phyloP scores from a whole-genome alignment of 2,329 filamentous ascomycete species.

The Dissoconium aciculare region DNA sequence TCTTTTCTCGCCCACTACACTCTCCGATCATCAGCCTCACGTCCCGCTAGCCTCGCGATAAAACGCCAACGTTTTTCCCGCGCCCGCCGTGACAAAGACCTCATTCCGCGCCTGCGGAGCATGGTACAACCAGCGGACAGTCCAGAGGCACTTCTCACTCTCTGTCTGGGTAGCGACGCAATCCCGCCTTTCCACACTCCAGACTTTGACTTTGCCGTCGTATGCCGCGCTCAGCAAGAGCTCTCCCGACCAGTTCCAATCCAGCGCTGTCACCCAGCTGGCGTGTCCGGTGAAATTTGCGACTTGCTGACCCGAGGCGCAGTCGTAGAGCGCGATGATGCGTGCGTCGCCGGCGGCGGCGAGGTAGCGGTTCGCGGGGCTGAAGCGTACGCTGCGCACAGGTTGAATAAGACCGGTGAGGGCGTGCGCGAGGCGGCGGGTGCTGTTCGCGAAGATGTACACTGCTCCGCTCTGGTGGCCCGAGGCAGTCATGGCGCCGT shows the following conservation, averaged over 20 bases:
- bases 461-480: conserved; percentile 85
- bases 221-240: conserved; percentile 71
- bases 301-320: conserved; percentile 80
- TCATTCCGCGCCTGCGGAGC: conserved; percentile 40
- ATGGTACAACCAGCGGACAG: conserved; percentile 70
- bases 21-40: too few species aligned
- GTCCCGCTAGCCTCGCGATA: conserved; percentile 70
- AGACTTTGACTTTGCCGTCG: conserved; percentile 91
- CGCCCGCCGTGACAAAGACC: conserved; percentile 65
- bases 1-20: too few species aligned
- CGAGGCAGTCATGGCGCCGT: conserved; percentile 76
- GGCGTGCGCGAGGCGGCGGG: conserved; percentile 70
- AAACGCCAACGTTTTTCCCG: conserved; percentile 60
- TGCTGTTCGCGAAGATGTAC: conserved; percentile 91
- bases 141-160: conserved; percentile 67
- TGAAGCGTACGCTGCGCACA: conserved; percentile 74
- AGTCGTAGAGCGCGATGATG: conserved; percentile 83
- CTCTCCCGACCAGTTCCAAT: conserved; percentile 89
- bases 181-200: conserved; percentile 67
- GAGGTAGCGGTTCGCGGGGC: conserved; percentile 66
- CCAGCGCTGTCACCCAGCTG: conserved; percentile 78
- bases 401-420: conserved; percentile 80
- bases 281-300: conserved; percentile 66
- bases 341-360: conserved; percentile 82
- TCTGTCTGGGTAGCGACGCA: conserved; percentile 93